Evolutionary conservation across 2,329 filamentous ascomycete genomes (phyloP).

Genomic region (Reticulascus tulasneorum): DNA sequence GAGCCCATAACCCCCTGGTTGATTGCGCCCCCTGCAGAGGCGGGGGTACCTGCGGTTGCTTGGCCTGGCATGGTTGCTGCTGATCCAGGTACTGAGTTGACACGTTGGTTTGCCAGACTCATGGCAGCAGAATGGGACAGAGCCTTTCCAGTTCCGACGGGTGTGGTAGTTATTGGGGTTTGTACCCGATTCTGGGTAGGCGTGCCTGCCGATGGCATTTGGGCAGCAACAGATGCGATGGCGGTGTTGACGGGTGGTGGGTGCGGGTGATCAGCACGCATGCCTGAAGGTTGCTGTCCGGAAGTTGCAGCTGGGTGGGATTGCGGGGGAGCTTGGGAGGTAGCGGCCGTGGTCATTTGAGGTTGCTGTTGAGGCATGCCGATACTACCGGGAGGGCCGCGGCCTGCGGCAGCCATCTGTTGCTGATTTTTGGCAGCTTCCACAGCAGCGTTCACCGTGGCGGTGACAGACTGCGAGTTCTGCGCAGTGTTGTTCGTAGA

Average conservation of each 20-base stretch:
- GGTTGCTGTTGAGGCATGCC: conserved; percentile 20
- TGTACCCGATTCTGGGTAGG: conserved; percentile 47
- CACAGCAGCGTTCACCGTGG: conserved; percentile 39
- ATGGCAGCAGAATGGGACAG: conserved; percentile 49
- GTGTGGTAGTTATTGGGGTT: conserved; percentile 43
- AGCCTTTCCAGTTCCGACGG: conserved; percentile 34
- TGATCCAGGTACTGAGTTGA: conserved; percentile 16
- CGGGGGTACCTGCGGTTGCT: conserved; percentile 24
- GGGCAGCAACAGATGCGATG: conserved; percentile 33
- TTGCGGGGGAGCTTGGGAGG: conserved; percentile 8
- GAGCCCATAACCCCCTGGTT: conserved; percentile 28
- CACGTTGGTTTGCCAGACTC: conserved; percentile 41
- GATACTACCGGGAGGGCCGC: conserved; percentile 24
- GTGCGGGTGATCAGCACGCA: conserved; percentile 3
- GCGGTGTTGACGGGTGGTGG: conserved; percentile 46
- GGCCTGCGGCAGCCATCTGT: conserved; percentile 22
- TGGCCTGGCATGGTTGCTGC: conserved; percentile 27
- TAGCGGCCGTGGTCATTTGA: conserved; percentile 10
- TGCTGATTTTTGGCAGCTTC: conserved; percentile 44
- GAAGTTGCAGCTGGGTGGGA: conserved; percentile 20
- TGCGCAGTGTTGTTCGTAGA: conserved; percentile 8
- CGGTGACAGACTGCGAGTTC: conserved; percentile 25
- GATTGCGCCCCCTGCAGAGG: conserved; percentile 21
- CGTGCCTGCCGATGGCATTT: conserved; percentile 39
- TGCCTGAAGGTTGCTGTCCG: too few relatives aligned